Percentiles rank a stretch among this genome's conserved stretches.
phyloP scores from a whole-genome alignment of 106 monocot species.

The Dendrobium officinale region DNA sequence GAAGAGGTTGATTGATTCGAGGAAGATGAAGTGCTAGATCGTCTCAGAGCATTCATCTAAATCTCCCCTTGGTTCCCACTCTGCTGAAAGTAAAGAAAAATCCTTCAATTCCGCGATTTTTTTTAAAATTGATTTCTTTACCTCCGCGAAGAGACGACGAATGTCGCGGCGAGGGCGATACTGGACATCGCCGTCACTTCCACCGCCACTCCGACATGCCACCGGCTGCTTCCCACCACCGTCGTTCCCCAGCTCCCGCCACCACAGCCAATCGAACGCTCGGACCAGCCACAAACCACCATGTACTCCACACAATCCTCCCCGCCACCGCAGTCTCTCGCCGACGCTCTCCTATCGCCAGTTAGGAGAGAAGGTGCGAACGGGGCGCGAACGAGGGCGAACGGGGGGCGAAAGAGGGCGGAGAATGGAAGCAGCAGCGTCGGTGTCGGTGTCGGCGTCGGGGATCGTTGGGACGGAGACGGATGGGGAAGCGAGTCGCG shows the following conservation, averaged over 20 bases:
- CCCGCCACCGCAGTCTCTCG: background rate
- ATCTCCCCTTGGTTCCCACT: background rate
- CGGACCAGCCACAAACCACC: constrained; percentile 15
- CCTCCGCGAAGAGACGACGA: constrained; percentile 20
- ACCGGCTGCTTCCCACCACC: background rate
- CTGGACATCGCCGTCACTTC: constrained; percentile 43
- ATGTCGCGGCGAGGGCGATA: constrained; percentile 19
- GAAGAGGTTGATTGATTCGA: constrained; percentile 24
- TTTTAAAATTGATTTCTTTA: constrained; percentile 9
- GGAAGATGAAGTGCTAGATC: constrained; percentile 24
- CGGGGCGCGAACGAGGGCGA: too few relatives aligned
- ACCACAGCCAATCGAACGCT: background rate
- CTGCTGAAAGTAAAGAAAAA: background rate
- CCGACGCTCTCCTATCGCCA: background rate
- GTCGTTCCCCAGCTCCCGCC: constrained; percentile 3
- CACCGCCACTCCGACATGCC: constrained; percentile 23
- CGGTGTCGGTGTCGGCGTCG: too few relatives aligned
- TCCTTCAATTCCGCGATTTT: background rate
- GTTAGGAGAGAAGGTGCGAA: background rate
- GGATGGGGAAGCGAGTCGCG: too few relatives aligned
- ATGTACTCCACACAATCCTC: constrained; percentile 14
- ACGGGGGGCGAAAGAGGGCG: too few relatives aligned
- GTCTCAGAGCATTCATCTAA: constrained; percentile 32
- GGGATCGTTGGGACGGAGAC: too few relatives aligned
- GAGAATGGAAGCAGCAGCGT: too few relatives aligned